phyloP scores from a whole-genome alignment of 441 rosid genomes.

The Adansonia rubrostipa region DNA sequence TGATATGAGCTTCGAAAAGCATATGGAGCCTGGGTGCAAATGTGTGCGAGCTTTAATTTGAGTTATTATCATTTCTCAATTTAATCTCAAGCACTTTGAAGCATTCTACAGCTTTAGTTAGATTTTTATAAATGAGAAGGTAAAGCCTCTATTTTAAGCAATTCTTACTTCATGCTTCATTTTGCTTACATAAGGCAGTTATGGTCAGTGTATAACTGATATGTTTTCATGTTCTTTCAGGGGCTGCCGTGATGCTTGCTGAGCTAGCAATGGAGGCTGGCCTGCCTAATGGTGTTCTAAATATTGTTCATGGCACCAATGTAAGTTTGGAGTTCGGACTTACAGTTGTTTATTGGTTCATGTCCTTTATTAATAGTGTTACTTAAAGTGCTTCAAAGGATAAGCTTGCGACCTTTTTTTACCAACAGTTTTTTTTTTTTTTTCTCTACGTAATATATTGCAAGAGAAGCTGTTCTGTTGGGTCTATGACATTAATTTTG shows the following conservation, averaged over 20 bases:
- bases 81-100: slow-evolving; percentile 1
- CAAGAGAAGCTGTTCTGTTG: slow-evolving; percentile 7
- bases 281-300: slow-evolving; percentile 76
- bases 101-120: background rate
- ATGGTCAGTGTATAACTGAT: slow-evolving; percentile 9
- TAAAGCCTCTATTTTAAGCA: slow-evolving; percentile 1
- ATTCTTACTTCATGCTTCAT: background rate
- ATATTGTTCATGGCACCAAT: slow-evolving; percentile 83
- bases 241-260: slow-evolving; percentile 87
- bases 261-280: slow-evolving; percentile 70
- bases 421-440: background rate
- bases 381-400: background rate
- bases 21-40: background rate
- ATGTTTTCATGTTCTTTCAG: slow-evolving; percentile 40
- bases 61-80: slow-evolving; percentile 5
- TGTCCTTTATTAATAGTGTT: background rate
- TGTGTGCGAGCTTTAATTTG: slow-evolving; percentile 16
- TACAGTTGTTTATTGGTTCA: slow-evolving; percentile 9
- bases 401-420: slow-evolving; percentile 10
- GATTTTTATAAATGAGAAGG: slow-evolving; percentile 8
- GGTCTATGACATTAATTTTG: background rate
- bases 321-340: slow-evolving; percentile 43
- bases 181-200: background rate
- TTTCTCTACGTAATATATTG: background rate
- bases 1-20: slow-evolving; percentile 10